These are phyloP conservation scores for Vanderwaltozyma tropicalis DNA, from an alignment of 805 yeast species.

Conservation along the genomic window DNA sequence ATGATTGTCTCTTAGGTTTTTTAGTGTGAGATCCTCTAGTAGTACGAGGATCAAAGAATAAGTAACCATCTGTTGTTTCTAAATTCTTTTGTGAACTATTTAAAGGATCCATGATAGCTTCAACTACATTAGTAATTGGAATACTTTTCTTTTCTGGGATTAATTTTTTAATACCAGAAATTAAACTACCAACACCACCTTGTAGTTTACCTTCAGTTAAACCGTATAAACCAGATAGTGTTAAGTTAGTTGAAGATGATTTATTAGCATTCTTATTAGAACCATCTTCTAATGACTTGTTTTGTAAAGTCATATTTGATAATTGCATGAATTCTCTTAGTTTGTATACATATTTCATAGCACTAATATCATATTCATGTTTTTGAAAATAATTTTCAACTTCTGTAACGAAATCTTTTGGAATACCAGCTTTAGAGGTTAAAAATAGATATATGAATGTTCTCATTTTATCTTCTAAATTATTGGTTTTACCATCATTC, in stretches of 20 bases:
- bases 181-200: constrained; percentile 82
- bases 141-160: constrained; percentile 81
- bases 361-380: constrained; percentile 49
- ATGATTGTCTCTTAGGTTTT: constrained; percentile 76
- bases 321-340: constrained; percentile 67
- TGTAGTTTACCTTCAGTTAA: constrained; percentile 72
- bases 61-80: constrained; percentile 75
- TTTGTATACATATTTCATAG: constrained; percentile 66
- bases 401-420: constrained; percentile 41
- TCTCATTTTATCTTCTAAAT: constrained; percentile 76
- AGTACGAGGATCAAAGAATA: constrained; percentile 78
- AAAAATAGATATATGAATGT: constrained; percentile 75
- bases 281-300: constrained; percentile 26
- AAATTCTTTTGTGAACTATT: constrained; percentile 52
- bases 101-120: constrained; percentile 79
- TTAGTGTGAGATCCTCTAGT: constrained; percentile 83
- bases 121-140: constrained; percentile 85
- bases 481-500: constrained; percentile 41
- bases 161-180: constrained; percentile 76
- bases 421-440: constrained; percentile 32
- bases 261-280: constrained; percentile 25
- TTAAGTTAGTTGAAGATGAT: constrained; percentile 10
- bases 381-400: constrained; percentile 52
- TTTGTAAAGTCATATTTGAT: constrained; percentile 32
- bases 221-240: constrained; percentile 69